phyloP scores from a whole-genome alignment of 2,329 filamentous ascomycete species.

The Microsporum ferrugineum region DNA sequence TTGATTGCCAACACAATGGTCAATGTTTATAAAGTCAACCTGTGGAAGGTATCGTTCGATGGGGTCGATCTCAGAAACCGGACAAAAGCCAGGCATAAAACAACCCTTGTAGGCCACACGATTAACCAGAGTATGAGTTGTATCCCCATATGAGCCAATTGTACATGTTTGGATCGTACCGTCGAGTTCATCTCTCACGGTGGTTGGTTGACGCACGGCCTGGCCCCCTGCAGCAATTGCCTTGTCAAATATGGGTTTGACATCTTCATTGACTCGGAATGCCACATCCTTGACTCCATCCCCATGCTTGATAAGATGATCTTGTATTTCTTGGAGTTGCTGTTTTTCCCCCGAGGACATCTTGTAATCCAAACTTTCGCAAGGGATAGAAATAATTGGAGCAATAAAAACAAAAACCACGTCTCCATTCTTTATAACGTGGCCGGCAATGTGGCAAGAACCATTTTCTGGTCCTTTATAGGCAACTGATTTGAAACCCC shows the following conservation, averaged over 20 bases:
- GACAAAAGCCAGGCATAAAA: constrained; percentile 67
- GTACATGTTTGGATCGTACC: constrained; percentile 59
- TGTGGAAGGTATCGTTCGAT: constrained; percentile 42
- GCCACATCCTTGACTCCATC: constrained; percentile 88
- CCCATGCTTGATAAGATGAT: constrained; percentile 69
- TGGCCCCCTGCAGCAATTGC: constrained; percentile 58
- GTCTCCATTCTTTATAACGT: constrained; percentile 64
- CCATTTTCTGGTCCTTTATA: constrained; percentile 81
- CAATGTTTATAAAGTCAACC: constrained; percentile 62
- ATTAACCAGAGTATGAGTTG: constrained; percentile 73
- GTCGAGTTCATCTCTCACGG: constrained; percentile 43
- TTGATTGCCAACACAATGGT: constrained; percentile 94
- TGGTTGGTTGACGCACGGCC: constrained; percentile 50
- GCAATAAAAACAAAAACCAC: constrained; percentile 78
- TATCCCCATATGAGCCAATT: constrained; percentile 79
- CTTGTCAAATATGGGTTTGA: constrained; percentile 59
- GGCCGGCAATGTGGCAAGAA: constrained; percentile 63
- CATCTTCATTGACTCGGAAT: constrained; percentile 68
- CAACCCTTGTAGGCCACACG: constrained; percentile 54
- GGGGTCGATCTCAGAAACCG: constrained; percentile 37
- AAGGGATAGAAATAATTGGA: constrained; percentile 41
- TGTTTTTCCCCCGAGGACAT: constrained; percentile 50
- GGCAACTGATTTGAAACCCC: constrained; percentile 68
- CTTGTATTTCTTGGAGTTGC: constrained; percentile 60
- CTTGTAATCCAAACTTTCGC: constrained; percentile 42